Evolutionary conservation across 1,139 yeast genomes (phyloP), one percentile per base, ranked within the genome.

Genomic region (Kodamaea derodonti): DNA sequence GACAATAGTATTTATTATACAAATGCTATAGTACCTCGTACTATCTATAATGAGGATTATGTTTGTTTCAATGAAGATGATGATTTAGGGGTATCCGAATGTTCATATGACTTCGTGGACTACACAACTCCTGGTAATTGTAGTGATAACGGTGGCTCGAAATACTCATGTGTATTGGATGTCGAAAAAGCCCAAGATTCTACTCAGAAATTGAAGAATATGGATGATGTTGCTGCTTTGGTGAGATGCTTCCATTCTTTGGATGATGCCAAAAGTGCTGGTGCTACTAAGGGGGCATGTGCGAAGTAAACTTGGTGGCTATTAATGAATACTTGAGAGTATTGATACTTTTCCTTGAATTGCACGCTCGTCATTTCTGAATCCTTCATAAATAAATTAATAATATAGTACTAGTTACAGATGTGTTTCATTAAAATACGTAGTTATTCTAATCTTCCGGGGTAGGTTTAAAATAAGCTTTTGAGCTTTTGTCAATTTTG

Each of bases 91-190:
- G 32, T 24, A 9, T 33, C 42, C 12, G 39, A 40, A 22, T 46
- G 49, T 35, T 35, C 32, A 9, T 42, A 39, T 30, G 47, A 44
- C 29, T 44, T 44, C 27, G 38, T 35, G 29, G 31, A 31, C 28
- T 46, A 46, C 39, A 35, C 35, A 24, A 6, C 34, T 13, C 38
- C 47, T 27, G 30, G 24, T 20, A 39, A 44, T 39, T 46, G 49
- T 33, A 20, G 31, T 5, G 23, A 33, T 18, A 27, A 29, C 13
- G 41, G 41, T 23, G 41, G 41, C 12, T 29, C 42, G 24, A 42
- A 44, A 36, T 46, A 44, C 43, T 42, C 49, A 4, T 46, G 49
- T 42, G 47, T 46, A 17, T 37, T 40, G 39, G 48, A 39, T 14
- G 33, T 39, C 17, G 42, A 39, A 31, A 36, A 36, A 38, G 24